phyloP scores from a whole-genome alignment of 1,284 basidiomycete species.

The Phylloboletellus chloephorus region DNA sequence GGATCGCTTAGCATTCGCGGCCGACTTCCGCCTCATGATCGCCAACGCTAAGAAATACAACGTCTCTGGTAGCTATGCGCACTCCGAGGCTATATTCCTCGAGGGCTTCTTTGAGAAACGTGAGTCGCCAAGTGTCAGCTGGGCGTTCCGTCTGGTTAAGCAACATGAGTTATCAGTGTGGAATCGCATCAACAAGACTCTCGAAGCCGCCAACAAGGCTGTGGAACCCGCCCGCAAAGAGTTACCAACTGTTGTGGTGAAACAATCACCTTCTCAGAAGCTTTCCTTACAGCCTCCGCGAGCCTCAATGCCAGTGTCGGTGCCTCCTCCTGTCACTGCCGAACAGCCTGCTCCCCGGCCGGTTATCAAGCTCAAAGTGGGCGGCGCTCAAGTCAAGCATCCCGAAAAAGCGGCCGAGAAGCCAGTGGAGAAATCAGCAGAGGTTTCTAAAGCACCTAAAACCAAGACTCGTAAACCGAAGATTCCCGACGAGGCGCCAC shows the following conservation, averaged over 20 bases:
- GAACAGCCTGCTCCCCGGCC: conserved; percentile 41
- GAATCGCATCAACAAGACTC: conserved; percentile 72
- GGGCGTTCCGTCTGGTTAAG: conserved; percentile 7
- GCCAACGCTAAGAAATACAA: conserved; percentile 90
- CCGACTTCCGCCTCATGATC: conserved; percentile 87
- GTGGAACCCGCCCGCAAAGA: conserved; percentile 30
- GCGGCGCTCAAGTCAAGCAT: conserved; percentile 30
- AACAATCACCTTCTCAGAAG: conserved; percentile 32
- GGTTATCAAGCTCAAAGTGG: conserved; percentile 54
- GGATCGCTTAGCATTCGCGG: conserved; percentile 78
- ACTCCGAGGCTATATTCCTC: conserved; percentile 72
- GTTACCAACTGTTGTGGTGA: conserved; percentile 33
- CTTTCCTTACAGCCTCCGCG: conserved; percentile 12
- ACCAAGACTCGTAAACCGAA: conserved; percentile 46
- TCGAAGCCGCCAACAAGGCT: conserved; percentile 44
- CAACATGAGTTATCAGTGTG: conserved; percentile 45
- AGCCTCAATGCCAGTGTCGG: conserved; percentile 16
- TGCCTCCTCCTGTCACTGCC: conserved; percentile 27
- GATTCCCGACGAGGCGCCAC: conserved; percentile 50
- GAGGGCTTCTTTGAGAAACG: conserved; percentile 84
- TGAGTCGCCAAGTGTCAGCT: conserved; percentile 36
- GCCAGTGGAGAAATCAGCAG: conserved; percentile 31
- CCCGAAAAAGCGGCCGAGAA: conserved; percentile 27
- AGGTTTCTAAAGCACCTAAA: conserved; percentile 28
- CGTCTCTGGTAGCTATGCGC: conserved; percentile 62